Percentiles rank a stretch among this genome's conserved stretches.
phyloP scores from a whole-genome alignment of 768 basidiomycete genomes.

The Russula abietina region DNA sequence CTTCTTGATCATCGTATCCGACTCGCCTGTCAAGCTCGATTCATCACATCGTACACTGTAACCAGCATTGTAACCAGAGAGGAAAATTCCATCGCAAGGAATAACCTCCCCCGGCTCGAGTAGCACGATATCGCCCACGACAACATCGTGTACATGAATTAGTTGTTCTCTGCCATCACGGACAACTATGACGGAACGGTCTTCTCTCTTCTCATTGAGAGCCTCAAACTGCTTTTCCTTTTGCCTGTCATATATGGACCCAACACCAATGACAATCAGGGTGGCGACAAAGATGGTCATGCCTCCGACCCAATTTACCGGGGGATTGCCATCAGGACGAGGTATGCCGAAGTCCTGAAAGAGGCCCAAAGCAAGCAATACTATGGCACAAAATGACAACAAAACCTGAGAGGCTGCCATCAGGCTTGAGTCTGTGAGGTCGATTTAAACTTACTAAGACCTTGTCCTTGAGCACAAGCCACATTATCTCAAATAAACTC shows the following conservation, averaged over 20 bases:
- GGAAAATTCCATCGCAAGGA: constrained; percentile 91
- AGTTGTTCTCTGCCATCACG: constrained; percentile 30
- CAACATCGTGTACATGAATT: constrained; percentile 56
- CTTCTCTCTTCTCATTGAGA: constrained; percentile 93
- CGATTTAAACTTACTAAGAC: too few relatives aligned
- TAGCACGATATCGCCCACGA: constrained; percentile 89
- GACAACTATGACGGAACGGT: constrained; percentile 75
- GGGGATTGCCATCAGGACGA: too few relatives aligned
- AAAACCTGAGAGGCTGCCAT: constrained; percentile 59
- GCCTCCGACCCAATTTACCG: too few relatives aligned
- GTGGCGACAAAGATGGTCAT: constrained; percentile 74
- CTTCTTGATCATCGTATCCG: constrained; percentile 93
- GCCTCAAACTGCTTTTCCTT: too few relatives aligned
- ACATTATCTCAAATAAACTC: too few relatives aligned
- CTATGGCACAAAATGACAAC: constrained; percentile 83
- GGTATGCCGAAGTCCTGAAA: too few relatives aligned
- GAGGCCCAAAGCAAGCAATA: too few relatives aligned
- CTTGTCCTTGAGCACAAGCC: too few relatives aligned
- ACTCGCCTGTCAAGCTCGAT: too few relatives aligned
- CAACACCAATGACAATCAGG: constrained; percentile 76
- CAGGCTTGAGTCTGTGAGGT: constrained; percentile 26
- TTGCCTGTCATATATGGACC: constrained; percentile 95
- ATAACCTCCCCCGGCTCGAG: constrained; percentile 94
- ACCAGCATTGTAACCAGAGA: constrained; percentile 90
- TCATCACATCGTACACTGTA: too few relatives aligned